Conservation (phyloP, 495 filamentous ascomycete genomes). For the Penicillium bialowiezense region DNA sequence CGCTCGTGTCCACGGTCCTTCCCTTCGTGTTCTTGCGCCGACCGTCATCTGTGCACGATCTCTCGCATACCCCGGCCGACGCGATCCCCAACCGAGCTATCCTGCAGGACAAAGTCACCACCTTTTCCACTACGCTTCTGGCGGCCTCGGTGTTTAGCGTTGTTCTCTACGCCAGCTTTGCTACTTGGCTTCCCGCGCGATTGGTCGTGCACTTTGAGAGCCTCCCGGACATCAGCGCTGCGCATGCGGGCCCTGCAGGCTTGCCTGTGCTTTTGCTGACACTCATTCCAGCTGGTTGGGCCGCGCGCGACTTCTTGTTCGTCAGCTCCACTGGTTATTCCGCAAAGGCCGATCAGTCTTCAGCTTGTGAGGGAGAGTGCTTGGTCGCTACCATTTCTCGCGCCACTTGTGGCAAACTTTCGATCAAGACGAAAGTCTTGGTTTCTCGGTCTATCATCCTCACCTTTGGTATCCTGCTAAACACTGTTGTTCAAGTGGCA, state of each 20-base stretch:
- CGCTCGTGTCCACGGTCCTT: slow-evolving; percentile 61
- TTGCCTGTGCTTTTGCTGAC: slow-evolving; percentile 47
- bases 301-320: slow-evolving; percentile 72
- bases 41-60: slow-evolving; percentile 58
- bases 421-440: slow-evolving; percentile 61
- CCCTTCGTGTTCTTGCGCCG: slow-evolving; percentile 71
- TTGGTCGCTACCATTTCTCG: slow-evolving; percentile 53
- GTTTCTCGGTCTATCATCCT: slow-evolving; percentile 61
- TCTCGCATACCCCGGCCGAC: slow-evolving; percentile 39
- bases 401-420: slow-evolving; percentile 52
- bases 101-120: slow-evolving; percentile 61
- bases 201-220: slow-evolving; percentile 68
- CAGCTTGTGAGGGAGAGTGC: slow-evolving; percentile 58
- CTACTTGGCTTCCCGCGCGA: slow-evolving; percentile 61
- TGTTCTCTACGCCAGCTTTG: slow-evolving; percentile 59
- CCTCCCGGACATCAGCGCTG: slow-evolving; percentile 60
- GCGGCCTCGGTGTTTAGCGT: slow-evolving; percentile 66
- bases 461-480: slow-evolving; percentile 50
- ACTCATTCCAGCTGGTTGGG: slow-evolving; percentile 63
- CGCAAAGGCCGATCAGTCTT: slow-evolving; percentile 47
- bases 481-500: slow-evolving; percentile 64
- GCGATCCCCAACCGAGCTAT: slow-evolving; percentile 64
- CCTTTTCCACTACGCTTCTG: slow-evolving; percentile 60
- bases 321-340: slow-evolving; percentile 56
- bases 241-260: slow-evolving; percentile 53